Conservation (phyloP, 2,329 filamentous ascomycete species). For the Aspergillus neoniger region DNA sequence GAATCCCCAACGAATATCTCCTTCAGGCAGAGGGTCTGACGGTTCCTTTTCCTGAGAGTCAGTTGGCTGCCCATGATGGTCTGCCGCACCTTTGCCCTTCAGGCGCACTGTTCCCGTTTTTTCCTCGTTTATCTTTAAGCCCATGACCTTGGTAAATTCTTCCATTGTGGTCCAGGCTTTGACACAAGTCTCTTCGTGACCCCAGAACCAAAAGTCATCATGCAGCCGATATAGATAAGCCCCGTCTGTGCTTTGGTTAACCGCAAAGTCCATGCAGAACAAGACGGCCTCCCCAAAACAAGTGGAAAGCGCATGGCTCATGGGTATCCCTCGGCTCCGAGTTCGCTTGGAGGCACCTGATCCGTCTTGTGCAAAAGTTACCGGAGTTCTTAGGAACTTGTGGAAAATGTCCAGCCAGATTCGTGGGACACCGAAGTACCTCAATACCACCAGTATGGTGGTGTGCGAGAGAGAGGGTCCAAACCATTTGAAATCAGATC, state of each 20-base stretch:
- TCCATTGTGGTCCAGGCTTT: slow-evolving; percentile 62
- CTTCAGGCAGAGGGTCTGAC: slow-evolving; percentile 47
- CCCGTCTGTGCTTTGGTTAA: slow-evolving; percentile 60
- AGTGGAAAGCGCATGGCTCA: slow-evolving; percentile 61
- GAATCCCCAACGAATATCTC: slow-evolving; percentile 62
- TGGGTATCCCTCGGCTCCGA: slow-evolving; percentile 60
- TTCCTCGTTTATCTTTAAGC: slow-evolving; percentile 59
- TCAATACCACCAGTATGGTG: slow-evolving; percentile 59
- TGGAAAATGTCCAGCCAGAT: slow-evolving; percentile 62
- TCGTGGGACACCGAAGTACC: slow-evolving; percentile 60
- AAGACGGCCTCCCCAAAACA: slow-evolving; percentile 62
- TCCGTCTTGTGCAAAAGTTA: slow-evolving; percentile 60
- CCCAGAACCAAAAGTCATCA: slow-evolving; percentile 70
- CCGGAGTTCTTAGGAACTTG: slow-evolving; percentile 60
- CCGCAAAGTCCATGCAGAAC: slow-evolving; percentile 66
- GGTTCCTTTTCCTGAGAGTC: background rate
- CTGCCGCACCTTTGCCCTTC: slow-evolving; percentile 19
- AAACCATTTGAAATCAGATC: slow-evolving; percentile 62
- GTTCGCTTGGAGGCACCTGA: slow-evolving; percentile 45
- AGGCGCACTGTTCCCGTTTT: slow-evolving; percentile 59
- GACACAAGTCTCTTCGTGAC: slow-evolving; percentile 54
- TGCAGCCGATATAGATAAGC: slow-evolving; percentile 62
- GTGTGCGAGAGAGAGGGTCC: slow-evolving; percentile 61
- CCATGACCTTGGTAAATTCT: slow-evolving; percentile 57
- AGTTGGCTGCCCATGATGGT: slow-evolving; percentile 5